These are phyloP conservation scores for Dictyophora rubrovolvata DNA, from an alignment of 768 basidiomycete genomes.

Conservation along the genomic window DNA sequence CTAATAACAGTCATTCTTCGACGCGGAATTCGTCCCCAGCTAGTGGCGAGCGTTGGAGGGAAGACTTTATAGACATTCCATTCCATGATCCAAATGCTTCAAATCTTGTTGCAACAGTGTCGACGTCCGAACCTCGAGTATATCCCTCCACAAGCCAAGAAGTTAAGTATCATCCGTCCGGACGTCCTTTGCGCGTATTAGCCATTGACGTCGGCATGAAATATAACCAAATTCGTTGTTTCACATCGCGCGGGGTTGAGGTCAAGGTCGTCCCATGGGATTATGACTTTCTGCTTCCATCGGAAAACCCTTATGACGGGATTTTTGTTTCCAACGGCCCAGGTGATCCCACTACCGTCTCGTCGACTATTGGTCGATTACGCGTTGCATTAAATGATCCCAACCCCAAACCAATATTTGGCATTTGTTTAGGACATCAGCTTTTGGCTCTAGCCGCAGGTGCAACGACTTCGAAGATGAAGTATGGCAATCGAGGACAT, in stretches of 20 bases:
- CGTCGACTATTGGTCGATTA: conserved; percentile 59
- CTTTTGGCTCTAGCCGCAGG: conserved; percentile 91
- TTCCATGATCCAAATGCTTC: conserved; percentile 82
- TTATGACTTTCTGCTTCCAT: conserved; percentile 64
- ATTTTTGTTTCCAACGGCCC: conserved; percentile 97
- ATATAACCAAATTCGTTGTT: conserved; percentile 98
- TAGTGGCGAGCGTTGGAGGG: conserved; percentile 53
- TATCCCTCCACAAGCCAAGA: conserved; percentile 45
- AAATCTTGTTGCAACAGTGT: conserved; percentile 89
- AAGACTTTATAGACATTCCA: conserved; percentile 72
- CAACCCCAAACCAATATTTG: conserved; percentile 77
- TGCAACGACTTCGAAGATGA: conserved; percentile 95
- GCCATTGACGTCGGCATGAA: conserved; percentile 99
- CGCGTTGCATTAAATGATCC: conserved; percentile 56
- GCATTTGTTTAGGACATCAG: conserved; percentile 98
- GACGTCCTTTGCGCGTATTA: conserved; percentile 71
- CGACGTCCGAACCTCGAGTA: conserved; percentile 54
- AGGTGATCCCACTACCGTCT: conserved; percentile 85
- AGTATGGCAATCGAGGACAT: conserved; percentile 98
- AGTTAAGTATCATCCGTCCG: conserved; percentile 65
- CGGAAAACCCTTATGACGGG: conserved; percentile 86
- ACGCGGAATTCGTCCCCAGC: conserved; percentile 45
- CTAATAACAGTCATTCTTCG: conserved; percentile 32
- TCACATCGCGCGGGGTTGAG: conserved; percentile 83
- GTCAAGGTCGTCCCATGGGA: conserved; percentile 98